Evolutionary conservation across 257 asterid species (phyloP).

Genomic region (Agastache rugosa): DNA sequence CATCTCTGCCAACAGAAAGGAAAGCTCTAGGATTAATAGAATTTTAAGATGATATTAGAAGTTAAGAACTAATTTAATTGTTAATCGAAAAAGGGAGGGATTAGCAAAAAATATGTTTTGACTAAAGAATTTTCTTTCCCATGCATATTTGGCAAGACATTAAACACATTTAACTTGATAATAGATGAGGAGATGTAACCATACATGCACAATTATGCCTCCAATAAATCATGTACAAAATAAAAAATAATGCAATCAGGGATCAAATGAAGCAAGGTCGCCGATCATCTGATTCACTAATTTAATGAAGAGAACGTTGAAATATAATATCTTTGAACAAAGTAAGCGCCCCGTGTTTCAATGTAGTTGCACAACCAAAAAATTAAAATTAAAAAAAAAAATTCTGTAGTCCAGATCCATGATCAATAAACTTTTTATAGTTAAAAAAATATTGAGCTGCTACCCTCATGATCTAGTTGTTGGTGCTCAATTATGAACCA

Average conservation of each 20-base stretch:
- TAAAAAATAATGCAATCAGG: not conserved
- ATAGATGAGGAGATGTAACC: not conserved
- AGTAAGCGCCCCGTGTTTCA: not conserved
- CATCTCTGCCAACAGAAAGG: not conserved
- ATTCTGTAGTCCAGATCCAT: constrained; percentile 5
- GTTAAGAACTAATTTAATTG: not conserved
- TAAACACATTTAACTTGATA: not conserved
- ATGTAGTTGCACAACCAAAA: not conserved
- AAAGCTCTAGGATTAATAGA: constrained; percentile 8
- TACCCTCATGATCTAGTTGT: constrained; percentile 11
- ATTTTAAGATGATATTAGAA: not conserved
- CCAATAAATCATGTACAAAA: not conserved
- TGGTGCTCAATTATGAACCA: constrained; percentile 22
- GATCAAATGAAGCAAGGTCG: not conserved
- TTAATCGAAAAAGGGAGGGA: not conserved
- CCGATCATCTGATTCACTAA: not conserved
- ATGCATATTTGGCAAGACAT: not conserved
- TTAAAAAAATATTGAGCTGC: constrained; percentile 1
- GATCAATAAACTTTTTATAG: not conserved
- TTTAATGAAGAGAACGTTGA: not conserved
- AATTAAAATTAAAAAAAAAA: not conserved
- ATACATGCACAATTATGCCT: constrained; percentile 26
- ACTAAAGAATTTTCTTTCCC: not conserved
- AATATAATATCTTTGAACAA: not conserved
- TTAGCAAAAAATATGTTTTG: not conserved